Evolutionary conservation across 1,284 basidiomycete species (phyloP).

Genomic region (Marasmius fiardii): DNA sequence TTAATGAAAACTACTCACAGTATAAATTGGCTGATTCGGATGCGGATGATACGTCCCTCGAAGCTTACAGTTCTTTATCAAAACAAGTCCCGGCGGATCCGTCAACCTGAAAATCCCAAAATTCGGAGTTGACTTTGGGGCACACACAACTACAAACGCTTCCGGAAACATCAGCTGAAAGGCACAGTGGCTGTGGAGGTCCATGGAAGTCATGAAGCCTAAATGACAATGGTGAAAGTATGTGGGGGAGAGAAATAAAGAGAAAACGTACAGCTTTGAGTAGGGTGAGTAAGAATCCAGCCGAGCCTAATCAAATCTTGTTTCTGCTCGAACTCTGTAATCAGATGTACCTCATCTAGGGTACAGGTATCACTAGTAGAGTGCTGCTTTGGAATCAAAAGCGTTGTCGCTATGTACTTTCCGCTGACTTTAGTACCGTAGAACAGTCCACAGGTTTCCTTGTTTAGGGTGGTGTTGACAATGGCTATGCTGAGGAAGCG

Average conservation of each 20-base stretch:
- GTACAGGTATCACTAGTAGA: conserved; percentile 86
- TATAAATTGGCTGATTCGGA: conserved; percentile 76
- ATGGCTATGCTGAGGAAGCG: conserved; percentile 68
- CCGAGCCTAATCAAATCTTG: conserved; percentile 79
- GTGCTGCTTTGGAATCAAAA: conserved; percentile 81
- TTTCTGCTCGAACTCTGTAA: conserved; percentile 80
- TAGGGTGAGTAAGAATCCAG: conserved; percentile 93
- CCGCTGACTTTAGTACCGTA: conserved; percentile 52
- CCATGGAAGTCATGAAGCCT: conserved; percentile 88
- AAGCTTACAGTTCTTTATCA: conserved; percentile 62
- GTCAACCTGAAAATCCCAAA: conserved; percentile 87
- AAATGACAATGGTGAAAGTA: not conserved
- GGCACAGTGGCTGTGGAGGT: conserved; percentile 84
- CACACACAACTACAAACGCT: conserved; percentile 89
- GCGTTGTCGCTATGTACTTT: conserved; percentile 67
- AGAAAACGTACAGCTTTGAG: conserved; percentile 69
- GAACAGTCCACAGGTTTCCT: conserved; percentile 47
- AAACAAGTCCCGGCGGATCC: conserved; percentile 76
- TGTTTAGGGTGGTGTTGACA: conserved; percentile 42
- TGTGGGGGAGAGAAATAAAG: not conserved
- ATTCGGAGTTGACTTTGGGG: conserved; percentile 73
- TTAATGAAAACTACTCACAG: conserved; percentile 39
- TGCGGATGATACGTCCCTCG: conserved; percentile 85
- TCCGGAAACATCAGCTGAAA: conserved; percentile 88
- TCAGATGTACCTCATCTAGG: conserved; percentile 84